Base-by-base conservation (phyloP, 129 eudicot species). In the Flaveria trinervia region DNA sequence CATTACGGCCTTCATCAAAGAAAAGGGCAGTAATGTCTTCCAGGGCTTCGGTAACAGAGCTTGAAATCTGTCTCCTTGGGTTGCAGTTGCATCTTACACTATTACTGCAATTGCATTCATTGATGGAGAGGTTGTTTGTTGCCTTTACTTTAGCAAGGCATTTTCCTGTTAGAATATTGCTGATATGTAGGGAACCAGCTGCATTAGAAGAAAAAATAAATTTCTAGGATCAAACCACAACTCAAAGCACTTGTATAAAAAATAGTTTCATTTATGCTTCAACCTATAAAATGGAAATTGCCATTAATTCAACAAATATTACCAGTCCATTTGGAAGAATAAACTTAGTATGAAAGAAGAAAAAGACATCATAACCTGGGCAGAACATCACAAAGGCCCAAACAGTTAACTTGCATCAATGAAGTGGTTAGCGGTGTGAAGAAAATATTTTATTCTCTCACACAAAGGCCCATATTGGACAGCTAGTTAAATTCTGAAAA, bases 21-120 rank as follows among this genome's bases (percentile, higher is more conserved):
- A 85, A 92, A 18, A 92, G 93, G 16, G 97, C 92, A 2, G 97
- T 92, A 9, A 89, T 89, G 79, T 92, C 93, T 54, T 92, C 93
- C 51, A 92, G 76, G 28, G 97, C 96, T 76, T 89, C 93, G 20
- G 91, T 82, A 49, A 86, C 88, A 0, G 87, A 84, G 83, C 86
- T 87, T 77, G 81, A 57, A n/a, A 82, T 81, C 66, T 91, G 81
- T 82, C 87, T 84, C 57, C 72, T 79, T 25, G 91, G 76, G 74
- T 61, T 83, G 75, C 90, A 88, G 5, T 39, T 81, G 70, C 79
- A 75, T 64, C 79, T 75, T 76, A 33, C 71, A 61, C 18, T 61
- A 17, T 50, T 46, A 49, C 79, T 83, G 71, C 95, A 88, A 59
- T 48, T 80, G 77, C 96, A 85, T 51, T 89, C 89, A 3, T 84